Evolutionary conservation across 768 basidiomycete genomes (phyloP).

Genomic region (Lactarius quietus): DNA sequence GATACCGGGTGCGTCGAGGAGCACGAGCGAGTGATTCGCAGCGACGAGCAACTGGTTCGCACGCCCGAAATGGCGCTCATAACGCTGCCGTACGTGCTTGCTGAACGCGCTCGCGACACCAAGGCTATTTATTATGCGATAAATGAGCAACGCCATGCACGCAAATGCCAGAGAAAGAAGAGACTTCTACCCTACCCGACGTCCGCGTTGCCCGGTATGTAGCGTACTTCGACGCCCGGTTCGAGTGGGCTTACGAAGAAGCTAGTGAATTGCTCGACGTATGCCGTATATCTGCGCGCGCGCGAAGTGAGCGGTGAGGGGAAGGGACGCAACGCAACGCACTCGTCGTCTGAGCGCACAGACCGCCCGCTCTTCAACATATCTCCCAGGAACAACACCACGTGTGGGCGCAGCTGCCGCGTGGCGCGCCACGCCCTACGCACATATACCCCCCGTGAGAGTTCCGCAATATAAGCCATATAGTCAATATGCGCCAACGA

Average conservation of each 20-base stretch:
- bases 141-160: no score
- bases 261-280: conserved; percentile 60
- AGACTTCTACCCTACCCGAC: conserved; percentile 55
- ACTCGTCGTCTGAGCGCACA: conserved; percentile 56
- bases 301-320: no score
- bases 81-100: conserved; percentile 51
- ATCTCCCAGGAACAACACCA: conserved; percentile 82
- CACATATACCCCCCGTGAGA: conserved; percentile 75
- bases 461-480: conserved; percentile 41
- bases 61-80: conserved; percentile 60
- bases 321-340: neutral
- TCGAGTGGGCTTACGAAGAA: conserved; percentile 53
- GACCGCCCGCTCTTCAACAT: conserved; percentile 85
- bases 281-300: conserved; percentile 62
- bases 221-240: conserved; percentile 50
- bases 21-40: conserved; percentile 68
- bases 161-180: no score
- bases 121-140: neutral
- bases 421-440: conserved; percentile 79
- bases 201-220: conserved; percentile 90
- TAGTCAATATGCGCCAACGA: neutral
- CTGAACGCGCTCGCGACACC: conserved; percentile 20
- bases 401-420: conserved; percentile 56
- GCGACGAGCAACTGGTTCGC: conserved; percentile 59
- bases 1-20: conserved; percentile 72